phyloP scores from a whole-genome alignment of 192 early-diverging fungal genomes.

The Linderina pennispora region DNA sequence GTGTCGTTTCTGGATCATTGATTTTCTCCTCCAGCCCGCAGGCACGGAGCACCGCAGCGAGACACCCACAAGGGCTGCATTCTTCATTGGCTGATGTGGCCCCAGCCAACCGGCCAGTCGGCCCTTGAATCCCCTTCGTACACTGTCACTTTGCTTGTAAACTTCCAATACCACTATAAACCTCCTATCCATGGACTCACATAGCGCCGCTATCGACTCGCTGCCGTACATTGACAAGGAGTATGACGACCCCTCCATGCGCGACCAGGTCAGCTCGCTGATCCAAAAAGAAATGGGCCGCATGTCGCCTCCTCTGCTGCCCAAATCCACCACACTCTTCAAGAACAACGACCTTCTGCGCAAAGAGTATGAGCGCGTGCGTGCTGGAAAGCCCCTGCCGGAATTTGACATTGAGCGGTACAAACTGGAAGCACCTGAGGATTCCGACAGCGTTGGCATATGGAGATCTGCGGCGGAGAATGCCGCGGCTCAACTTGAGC shows the following conservation, averaged over 20 bases:
- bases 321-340: slow-evolving; percentile 19
- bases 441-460: slow-evolving; percentile 3
- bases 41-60: no score
- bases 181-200: not conserved
- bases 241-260: slow-evolving; percentile 25
- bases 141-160: no score
- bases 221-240: slow-evolving; percentile 47
- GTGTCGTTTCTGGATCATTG: no score
- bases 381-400: slow-evolving; percentile 13
- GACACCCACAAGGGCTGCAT: no score
- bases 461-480: slow-evolving; percentile 32
- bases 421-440: slow-evolving; percentile 25
- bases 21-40: no score
- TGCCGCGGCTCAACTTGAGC: slow-evolving; percentile 42
- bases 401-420: slow-evolving; percentile 30
- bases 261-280: slow-evolving; percentile 15
- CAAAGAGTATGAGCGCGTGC: slow-evolving; percentile 41
- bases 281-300: slow-evolving; percentile 35
- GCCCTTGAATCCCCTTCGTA: no score
- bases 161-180: no score
- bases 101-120: no score
- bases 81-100: no score
- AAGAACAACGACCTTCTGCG: slow-evolving; percentile 25
- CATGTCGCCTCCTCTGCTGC: slow-evolving; percentile 28
- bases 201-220: slow-evolving; percentile 10